phyloP scores from a whole-genome alignment of 192 early-diverging fungal genomes.

The Dissophora globulifera region DNA sequence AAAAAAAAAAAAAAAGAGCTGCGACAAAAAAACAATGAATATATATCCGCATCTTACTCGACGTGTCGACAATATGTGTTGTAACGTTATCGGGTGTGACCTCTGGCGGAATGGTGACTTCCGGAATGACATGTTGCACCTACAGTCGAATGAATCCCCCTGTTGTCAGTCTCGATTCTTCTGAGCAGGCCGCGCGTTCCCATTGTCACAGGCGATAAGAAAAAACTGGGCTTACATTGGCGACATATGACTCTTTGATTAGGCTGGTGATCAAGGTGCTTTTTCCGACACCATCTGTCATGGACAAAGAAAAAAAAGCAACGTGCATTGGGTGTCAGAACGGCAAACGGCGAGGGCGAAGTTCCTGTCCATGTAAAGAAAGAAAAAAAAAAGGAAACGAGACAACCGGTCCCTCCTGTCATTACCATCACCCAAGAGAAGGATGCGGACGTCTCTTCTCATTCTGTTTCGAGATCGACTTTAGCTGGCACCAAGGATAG shows the following conservation, averaged over 20 bases:
- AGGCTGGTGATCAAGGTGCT: slow-evolving; percentile 96
- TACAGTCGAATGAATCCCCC: too few species aligned
- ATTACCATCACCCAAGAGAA: slow-evolving; percentile 92
- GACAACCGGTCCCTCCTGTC: too few species aligned
- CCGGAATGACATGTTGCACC: slow-evolving; percentile 98
- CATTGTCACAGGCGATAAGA: too few species aligned
- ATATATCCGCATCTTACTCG: slow-evolving; percentile 61
- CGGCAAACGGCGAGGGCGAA: too few species aligned
- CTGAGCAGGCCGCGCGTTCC: too few species aligned
- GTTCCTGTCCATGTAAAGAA: too few species aligned
- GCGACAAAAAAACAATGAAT: too few species aligned
- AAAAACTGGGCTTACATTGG: slow-evolving; percentile 79
- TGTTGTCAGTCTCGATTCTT: too few species aligned
- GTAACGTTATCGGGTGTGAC: slow-evolving; percentile 97
- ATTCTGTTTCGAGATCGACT: slow-evolving; percentile 46
- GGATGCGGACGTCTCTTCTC: slow-evolving; percentile 91
- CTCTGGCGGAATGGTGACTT: slow-evolving; percentile 99
- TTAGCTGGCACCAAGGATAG: not conserved
- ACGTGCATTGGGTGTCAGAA: too few species aligned
- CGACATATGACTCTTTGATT: slow-evolving; percentile 96
- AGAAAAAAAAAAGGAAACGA: too few species aligned
- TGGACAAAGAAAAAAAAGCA: not conserved
- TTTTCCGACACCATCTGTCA: slow-evolving; percentile 90
- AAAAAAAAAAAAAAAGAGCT: too few species aligned
- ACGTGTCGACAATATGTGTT: slow-evolving; percentile 98